phyloP scores from a whole-genome alignment of 2,329 filamentous ascomycete species.

The Pleoardoris graminearum region DNA sequence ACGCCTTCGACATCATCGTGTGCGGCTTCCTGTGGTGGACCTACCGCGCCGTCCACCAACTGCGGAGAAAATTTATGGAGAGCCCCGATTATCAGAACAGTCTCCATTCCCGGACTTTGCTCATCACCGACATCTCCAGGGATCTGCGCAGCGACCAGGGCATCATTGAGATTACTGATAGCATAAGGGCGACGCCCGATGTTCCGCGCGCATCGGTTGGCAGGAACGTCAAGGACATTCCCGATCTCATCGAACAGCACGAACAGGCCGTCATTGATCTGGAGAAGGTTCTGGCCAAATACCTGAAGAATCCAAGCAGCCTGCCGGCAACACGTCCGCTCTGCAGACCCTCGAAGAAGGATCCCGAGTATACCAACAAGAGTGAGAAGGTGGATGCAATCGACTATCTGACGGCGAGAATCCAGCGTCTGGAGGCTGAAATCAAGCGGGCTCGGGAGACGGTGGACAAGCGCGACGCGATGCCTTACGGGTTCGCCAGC shows the following conservation, averaged over 20 bases:
- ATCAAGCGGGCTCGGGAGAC: conserved; percentile 81
- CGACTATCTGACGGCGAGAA: conserved; percentile 85
- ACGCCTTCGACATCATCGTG: conserved; percentile 73
- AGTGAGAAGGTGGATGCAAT: conserved; percentile 88
- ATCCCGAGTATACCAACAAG: conserved; percentile 63
- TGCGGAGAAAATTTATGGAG: conserved; percentile 81
- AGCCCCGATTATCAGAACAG: conserved; percentile 86
- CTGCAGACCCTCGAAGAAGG: conserved; percentile 79
- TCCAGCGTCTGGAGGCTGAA: conserved; percentile 77
- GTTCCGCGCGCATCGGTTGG: conserved; percentile 81
- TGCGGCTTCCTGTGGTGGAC: conserved; percentile 87
- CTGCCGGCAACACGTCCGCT: conserved; percentile 76
- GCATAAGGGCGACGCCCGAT: conserved; percentile 75
- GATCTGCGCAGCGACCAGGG: conserved; percentile 82
- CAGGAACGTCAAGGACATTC: conserved; percentile 88
- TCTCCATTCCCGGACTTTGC: conserved; percentile 70
- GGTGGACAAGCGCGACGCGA: conserved; percentile 84
- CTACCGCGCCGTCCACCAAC: conserved; percentile 70
- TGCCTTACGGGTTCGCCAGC: conserved; percentile 92
- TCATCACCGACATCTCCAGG: conserved; percentile 81
- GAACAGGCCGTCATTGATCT: conserved; percentile 78
- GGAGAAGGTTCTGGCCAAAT: conserved; percentile 82
- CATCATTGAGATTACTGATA: conserved; percentile 79
- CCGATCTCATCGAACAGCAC: conserved; percentile 82
- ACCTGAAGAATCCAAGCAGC: conserved; percentile 82